Evolutionary conservation across 176 grass and related monocot genomes (phyloP).

Genomic region (Ampelocalamus luodianensis): DNA sequence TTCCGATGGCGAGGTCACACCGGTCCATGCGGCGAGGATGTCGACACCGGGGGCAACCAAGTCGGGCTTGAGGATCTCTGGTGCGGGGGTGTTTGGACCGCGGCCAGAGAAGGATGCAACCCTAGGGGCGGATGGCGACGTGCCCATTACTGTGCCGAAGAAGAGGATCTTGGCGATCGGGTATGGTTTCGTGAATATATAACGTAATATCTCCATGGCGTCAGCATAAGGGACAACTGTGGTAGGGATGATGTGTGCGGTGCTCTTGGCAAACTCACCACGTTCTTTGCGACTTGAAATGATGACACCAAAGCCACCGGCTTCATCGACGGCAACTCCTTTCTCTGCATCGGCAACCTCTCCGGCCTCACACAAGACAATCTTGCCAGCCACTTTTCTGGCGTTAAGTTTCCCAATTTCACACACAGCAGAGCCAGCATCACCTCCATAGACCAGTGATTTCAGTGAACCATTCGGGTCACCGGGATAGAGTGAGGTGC

Average conservation of each 20-base stretch:
- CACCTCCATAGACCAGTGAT: conserved; percentile 44
- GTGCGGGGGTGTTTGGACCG: conserved; percentile 39
- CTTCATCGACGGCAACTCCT: conserved; percentile 44
- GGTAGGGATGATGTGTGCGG: conserved; percentile 5
- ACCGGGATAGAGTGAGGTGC: conserved; percentile 45
- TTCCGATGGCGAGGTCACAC: conserved; percentile 12
- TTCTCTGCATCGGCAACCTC: neutral
- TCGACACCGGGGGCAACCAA: conserved; percentile 61
- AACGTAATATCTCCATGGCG: neutral
- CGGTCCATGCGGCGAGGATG: conserved; percentile 62
- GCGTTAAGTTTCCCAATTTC: conserved; percentile 21
- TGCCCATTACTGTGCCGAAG: conserved; percentile 32
- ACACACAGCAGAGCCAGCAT: conserved; percentile 37
- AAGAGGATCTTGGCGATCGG: conserved; percentile 43
- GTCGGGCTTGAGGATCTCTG: conserved; percentile 67
- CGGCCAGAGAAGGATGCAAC: conserved; percentile 57
- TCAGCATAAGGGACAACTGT: neutral
- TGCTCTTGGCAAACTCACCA: too few relatives aligned
- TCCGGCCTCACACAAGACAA: conserved; percentile 56
- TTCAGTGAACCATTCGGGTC: neutral
- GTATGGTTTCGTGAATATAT: too few relatives aligned
- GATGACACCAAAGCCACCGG: conserved; percentile 53
- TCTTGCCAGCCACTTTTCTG: conserved; percentile 39
- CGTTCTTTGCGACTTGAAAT: neutral
- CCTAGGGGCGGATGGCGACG: conserved; percentile 40